Evolutionary conservation across 805 yeast species (phyloP).

Genomic region (Wickerhamomyces chambardii): DNA sequence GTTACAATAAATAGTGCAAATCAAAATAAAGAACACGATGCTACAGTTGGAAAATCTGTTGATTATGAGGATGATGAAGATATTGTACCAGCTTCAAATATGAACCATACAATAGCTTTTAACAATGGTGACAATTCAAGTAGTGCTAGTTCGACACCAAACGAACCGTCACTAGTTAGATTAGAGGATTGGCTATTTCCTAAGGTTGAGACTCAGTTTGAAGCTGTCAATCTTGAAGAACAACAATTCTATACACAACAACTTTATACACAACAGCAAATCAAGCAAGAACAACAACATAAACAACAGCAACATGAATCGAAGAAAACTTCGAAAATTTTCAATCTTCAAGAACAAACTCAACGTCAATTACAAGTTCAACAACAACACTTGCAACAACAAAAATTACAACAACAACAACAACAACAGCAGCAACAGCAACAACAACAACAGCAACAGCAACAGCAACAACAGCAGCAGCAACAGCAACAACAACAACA

Average conservation of each 20-base stretch:
- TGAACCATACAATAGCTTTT: not conserved
- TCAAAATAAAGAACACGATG: too few species aligned
- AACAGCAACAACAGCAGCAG: not conserved
- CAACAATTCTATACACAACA: too few species aligned
- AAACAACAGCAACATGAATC: too few species aligned
- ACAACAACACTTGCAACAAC: not conserved
- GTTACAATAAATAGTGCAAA: constrained; percentile 3
- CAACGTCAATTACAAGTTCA: too few species aligned
- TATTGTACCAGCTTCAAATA: too few species aligned
- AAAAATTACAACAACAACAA: not conserved
- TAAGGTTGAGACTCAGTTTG: constrained; percentile 2
- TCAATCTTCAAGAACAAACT: too few species aligned
- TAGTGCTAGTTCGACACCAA: not conserved
- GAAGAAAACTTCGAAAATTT: too few species aligned
- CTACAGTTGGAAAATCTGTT: too few species aligned
- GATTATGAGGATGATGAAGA: too few species aligned
- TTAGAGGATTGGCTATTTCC: constrained; percentile 19
- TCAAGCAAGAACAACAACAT: not conserved
- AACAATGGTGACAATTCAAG: not conserved
- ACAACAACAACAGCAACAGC: not conserved
- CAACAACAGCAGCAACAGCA: not conserved
- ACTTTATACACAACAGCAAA: too few species aligned
- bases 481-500: not conserved
- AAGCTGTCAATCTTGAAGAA: too few species aligned
- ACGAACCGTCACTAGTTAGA: not conserved